phyloP scores from a whole-genome alignment of 2,329 filamentous ascomycete genomes.

The Fusarium albosuccineum region DNA sequence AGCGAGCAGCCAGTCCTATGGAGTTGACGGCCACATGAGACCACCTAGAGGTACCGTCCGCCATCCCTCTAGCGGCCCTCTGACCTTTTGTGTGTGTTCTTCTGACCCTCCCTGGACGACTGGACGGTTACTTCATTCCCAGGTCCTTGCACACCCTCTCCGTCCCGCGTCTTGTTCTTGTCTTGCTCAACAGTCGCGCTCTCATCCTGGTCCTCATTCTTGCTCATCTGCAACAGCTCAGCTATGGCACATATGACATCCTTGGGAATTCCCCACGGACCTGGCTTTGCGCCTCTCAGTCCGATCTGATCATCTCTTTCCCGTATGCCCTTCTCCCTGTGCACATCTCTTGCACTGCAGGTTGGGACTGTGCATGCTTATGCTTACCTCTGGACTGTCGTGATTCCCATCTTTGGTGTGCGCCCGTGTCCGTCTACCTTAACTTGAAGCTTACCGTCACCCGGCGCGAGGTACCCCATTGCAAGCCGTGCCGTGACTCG shows the following conservation, averaged over 20 bases:
- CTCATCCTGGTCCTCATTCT: conserved; percentile 35
- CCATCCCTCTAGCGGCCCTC: conserved; percentile 30
- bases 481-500: conserved; percentile 18
- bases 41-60: conserved; percentile 27
- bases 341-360: conserved; percentile 3
- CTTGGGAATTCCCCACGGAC: conserved; percentile 36
- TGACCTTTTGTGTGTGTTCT: conserved; percentile 37
- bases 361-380: conserved; percentile 16
- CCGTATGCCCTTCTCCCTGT: conserved; percentile 30
- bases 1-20: conserved; percentile 36
- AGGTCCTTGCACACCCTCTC: conserved; percentile 34
- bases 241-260: conserved; percentile 24
- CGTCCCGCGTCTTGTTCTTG: neutral
- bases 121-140: conserved; percentile 25
- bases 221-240: conserved; percentile 21
- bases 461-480: conserved; percentile 12
- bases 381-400: conserved; percentile 17
- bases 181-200: conserved; percentile 5
- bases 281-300: conserved; percentile 17
- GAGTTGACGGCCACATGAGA: conserved; percentile 40
- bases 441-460: neutral
- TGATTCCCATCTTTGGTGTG: conserved; percentile 3
- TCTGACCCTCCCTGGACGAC: conserved; percentile 36
- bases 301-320: conserved; percentile 20
- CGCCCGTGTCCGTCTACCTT: conserved; percentile 7